Conservation (phyloP, 768 basidiomycete genomes). For the Russula emetica region DNA sequence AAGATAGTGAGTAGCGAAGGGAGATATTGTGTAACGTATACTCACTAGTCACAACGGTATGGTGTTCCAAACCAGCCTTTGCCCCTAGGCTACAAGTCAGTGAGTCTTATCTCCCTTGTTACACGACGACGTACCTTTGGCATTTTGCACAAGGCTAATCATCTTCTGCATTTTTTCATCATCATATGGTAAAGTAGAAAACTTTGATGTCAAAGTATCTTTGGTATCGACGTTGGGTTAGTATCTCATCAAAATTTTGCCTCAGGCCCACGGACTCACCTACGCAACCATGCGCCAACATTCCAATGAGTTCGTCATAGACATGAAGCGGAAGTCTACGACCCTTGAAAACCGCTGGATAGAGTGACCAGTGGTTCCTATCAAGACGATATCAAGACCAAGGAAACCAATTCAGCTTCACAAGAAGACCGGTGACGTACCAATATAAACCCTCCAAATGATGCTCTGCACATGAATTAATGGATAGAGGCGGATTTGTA, state of each 20-base stretch:
- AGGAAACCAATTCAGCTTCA: neutral
- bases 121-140: constrained; percentile 8
- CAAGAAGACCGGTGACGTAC: constrained; percentile 8
- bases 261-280: constrained; percentile 31
- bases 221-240: neutral
- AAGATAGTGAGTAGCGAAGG: neutral
- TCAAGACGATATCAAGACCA: constrained; percentile 4
- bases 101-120: no score
- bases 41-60: constrained; percentile 14
- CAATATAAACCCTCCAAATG: constrained; percentile 30
- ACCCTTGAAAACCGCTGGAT: constrained; percentile 26
- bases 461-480: constrained; percentile 21
- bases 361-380: constrained; percentile 33
- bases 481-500: neutral
- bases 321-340: constrained; percentile 11
- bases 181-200: constrained; percentile 21
- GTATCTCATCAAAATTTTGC: neutral
- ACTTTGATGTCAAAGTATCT: constrained; percentile 19
- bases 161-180: constrained; percentile 10
- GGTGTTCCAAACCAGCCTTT: constrained; percentile 1
- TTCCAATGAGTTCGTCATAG: constrained; percentile 38
- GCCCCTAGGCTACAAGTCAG: no score
- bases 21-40: neutral
- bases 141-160: constrained; percentile 12
- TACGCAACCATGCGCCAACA: constrained; percentile 38